These are phyloP conservation scores for Xylariaceae sp. DNA, from an alignment of 2,329 filamentous ascomycete species.

Conservation along the genomic window DNA sequence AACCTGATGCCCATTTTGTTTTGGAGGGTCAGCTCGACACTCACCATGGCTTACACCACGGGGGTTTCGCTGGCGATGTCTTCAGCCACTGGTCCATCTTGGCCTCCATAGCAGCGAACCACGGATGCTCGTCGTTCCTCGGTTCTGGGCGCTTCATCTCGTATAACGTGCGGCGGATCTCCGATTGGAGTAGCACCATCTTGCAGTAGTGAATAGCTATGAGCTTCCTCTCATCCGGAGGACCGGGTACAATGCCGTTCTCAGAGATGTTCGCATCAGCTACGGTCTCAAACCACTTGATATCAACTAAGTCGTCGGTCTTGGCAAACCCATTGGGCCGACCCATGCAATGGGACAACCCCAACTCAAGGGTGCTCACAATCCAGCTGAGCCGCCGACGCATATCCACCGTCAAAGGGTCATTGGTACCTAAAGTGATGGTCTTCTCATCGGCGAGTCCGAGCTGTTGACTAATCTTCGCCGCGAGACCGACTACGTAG, in stretches of 20 bases:
- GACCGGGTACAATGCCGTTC: constrained; percentile 67
- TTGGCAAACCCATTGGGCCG: constrained; percentile 82
- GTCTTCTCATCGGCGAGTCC: constrained; percentile 87
- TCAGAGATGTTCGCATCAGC: constrained; percentile 80
- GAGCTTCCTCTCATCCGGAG: constrained; percentile 75
- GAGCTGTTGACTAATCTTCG: constrained; percentile 82
- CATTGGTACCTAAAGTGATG: constrained; percentile 61
- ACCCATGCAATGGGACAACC: constrained; percentile 81
- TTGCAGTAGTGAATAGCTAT: constrained; percentile 91
- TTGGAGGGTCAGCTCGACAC: constrained; percentile 29
- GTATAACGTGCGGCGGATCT: constrained; percentile 82
- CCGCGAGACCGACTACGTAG: constrained; percentile 84
- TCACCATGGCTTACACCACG: constrained; percentile 76
- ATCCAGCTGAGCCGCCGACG: constrained; percentile 84
- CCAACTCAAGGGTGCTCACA: constrained; percentile 81
- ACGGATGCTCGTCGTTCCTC: constrained; percentile 74
- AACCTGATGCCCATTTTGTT: neutral
- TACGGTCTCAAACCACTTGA: constrained; percentile 76
- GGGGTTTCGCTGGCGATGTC: constrained; percentile 64
- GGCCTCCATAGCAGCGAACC: constrained; percentile 76
- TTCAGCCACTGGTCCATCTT: constrained; percentile 79
- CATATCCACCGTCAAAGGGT: constrained; percentile 81
- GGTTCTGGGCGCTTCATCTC: constrained; percentile 76
- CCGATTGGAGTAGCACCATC: constrained; percentile 81
- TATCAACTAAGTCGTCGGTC: constrained; percentile 75